Conservation (phyloP, 345 rosid genomes). For the Heritiera fomes region DNA sequence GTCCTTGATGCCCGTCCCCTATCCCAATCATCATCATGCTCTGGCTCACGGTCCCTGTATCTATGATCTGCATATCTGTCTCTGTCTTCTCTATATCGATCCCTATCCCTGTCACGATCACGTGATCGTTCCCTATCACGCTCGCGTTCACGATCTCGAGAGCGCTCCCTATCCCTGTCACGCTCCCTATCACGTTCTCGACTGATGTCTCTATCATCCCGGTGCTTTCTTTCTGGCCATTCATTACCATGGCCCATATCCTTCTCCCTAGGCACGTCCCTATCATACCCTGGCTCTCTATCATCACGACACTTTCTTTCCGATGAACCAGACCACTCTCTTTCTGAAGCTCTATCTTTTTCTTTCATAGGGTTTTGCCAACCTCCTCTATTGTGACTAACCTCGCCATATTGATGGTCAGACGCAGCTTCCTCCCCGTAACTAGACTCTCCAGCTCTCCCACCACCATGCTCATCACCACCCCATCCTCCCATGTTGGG, state of each 20-base stretch:
- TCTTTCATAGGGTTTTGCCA: constrained; percentile 1
- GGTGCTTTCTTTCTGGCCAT: constrained; percentile 5
- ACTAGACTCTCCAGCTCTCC: constrained; percentile 19
- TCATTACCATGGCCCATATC: constrained; percentile 6
- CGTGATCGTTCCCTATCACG: background rate
- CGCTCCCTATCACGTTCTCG: constrained; percentile 19
- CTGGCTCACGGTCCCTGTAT: constrained; percentile 6
- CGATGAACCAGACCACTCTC: constrained; percentile 14
- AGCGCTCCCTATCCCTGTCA: constrained; percentile 12
- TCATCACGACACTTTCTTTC: constrained; percentile 17
- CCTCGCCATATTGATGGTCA: constrained; percentile 13
- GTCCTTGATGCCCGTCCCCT: constrained; percentile 9
- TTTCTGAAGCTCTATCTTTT: constrained; percentile 10
- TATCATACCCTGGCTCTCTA: constrained; percentile 12
- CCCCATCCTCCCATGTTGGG: constrained; percentile 12
- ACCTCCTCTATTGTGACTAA: constrained; percentile 12
- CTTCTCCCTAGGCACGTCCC: constrained; percentile 5
- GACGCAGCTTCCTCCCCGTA: constrained; percentile 5
- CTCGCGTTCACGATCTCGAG: constrained; percentile 8
- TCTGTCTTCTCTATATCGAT: constrained; percentile 11
- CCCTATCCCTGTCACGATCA: background rate
- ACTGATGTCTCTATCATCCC: constrained; percentile 11
- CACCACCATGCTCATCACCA: constrained; percentile 15
- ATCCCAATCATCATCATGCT: constrained; percentile 4
- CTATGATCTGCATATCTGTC: constrained; percentile 16